Evolutionary conservation across 1,139 yeast genomes (phyloP), one percentile per base, ranked within the genome.

Genomic region (Spathaspora jeffriesii): DNA sequence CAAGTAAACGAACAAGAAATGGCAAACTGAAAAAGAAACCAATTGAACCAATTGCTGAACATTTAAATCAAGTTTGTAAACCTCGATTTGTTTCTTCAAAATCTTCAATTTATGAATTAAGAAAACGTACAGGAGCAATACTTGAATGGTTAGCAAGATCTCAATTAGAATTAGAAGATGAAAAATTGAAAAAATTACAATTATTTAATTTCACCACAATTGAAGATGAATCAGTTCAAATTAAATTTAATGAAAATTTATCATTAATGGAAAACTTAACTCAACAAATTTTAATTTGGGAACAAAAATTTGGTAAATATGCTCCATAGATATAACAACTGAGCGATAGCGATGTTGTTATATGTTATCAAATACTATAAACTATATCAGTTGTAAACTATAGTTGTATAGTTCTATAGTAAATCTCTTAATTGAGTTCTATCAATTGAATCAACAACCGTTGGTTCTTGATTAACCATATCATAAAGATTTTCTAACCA

Each of bases 141-240:
- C 71, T 92, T 58, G 98, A 93, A 67, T 93, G 92, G 77, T 77
- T 92, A 27, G 90, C 90, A 8, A 75, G 96, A 43, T 86, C 96
- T 2, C 96, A 90, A 62, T 65, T 83, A 49, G 97, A 93, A 60
- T 70, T 91, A 51, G 85, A 84, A 40, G 81, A 79, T 45, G 97
- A 91, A 59, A 83, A 84, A 53, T 69, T 74, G 9, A 76, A 77
- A 49, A 80, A 88, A 56, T 68, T 71, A 38, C 76, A 73, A 53
- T 63, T 84, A 49, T 68, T 79, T 43, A 70, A 68, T 40, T 65
- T 57, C 53, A 62, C 58, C 46, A 62, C 50, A 45, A 32, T 31
- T 28, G 42, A 43, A 6, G 45, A 30, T 30, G 57, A 55, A 30
- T 56, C 59, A 75, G 47, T 75, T 74, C 51, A 46, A 31, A 70